phyloP scores from a whole-genome alignment of 2,329 filamentous ascomycete species.

The Colletotrichum paranaense region DNA sequence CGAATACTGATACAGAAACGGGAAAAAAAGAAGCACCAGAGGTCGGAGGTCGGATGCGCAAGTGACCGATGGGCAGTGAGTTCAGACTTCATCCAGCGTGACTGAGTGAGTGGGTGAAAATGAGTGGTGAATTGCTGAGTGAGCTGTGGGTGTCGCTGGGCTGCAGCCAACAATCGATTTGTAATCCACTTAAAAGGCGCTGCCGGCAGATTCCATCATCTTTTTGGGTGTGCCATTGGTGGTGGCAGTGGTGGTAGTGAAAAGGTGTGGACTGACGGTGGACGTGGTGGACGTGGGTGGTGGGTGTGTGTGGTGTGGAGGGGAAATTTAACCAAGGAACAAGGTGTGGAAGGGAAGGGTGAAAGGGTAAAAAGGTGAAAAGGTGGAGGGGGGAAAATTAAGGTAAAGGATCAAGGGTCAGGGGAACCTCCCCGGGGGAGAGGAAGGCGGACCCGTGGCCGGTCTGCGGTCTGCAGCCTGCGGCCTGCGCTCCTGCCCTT shows the following conservation, averaged over 20 bases:
- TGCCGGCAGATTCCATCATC: slow-evolving; percentile 1
- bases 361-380: no score
- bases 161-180: slow-evolving; percentile 18
- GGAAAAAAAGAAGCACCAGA: background rate
- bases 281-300: background rate
- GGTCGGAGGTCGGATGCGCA: background rate
- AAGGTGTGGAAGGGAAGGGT: no score
- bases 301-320: no score
- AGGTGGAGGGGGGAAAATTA: background rate
- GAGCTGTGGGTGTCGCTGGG: background rate
- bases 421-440: no score
- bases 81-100: background rate
- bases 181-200: slow-evolving; percentile 32
- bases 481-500: no score
- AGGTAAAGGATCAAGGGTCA: background rate
- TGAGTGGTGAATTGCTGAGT: background rate
- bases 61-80: background rate
- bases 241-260: background rate
- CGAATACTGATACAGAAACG: background rate
- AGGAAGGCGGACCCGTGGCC: no score
- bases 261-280: no score
- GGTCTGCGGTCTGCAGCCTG: background rate
- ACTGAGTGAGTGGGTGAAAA: background rate
- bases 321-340: no score
- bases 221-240: background rate